These are phyloP conservation scores for Salix suchowensis DNA, from an alignment of 345 rosid species.

Conservation along the genomic window DNA sequence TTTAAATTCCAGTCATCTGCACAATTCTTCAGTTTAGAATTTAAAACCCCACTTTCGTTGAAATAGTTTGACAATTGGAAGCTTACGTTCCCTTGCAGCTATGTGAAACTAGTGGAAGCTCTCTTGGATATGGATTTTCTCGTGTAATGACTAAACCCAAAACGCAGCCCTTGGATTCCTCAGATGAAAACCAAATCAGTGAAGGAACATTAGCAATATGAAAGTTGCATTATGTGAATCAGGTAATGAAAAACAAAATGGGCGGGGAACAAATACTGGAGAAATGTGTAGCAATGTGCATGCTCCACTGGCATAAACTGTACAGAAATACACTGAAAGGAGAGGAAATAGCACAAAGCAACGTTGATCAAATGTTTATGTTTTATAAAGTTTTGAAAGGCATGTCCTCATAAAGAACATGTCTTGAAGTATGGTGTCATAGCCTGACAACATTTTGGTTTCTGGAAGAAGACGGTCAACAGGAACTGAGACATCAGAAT, in stretches of 20 bases:
- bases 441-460: not conserved
- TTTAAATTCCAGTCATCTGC: not conserved
- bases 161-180: conserved; percentile 45
- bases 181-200: conserved; percentile 59
- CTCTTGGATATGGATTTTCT: conserved; percentile 91
- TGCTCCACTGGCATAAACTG: conserved; percentile 24
- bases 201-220: conserved; percentile 80
- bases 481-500: not conserved
- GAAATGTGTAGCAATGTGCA: conserved; percentile 21
- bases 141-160: conserved; percentile 59
- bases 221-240: conserved; percentile 5
- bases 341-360: not conserved
- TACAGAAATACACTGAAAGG: conserved; percentile 29
- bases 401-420: not conserved
- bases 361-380: not conserved
- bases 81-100: conserved; percentile 44
- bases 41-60: not conserved
- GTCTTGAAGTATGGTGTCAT: not conserved
- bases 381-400: conserved; percentile 18
- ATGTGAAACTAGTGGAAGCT: conserved; percentile 80
- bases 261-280: not conserved
- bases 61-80: not conserved
- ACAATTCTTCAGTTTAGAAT: not conserved
- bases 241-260: not conserved
- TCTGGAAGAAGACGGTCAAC: not conserved